These are phyloP conservation scores for Westerdykella sp. DNA, from an alignment of 2,329 filamentous ascomycete genomes.

Conservation along the genomic window DNA sequence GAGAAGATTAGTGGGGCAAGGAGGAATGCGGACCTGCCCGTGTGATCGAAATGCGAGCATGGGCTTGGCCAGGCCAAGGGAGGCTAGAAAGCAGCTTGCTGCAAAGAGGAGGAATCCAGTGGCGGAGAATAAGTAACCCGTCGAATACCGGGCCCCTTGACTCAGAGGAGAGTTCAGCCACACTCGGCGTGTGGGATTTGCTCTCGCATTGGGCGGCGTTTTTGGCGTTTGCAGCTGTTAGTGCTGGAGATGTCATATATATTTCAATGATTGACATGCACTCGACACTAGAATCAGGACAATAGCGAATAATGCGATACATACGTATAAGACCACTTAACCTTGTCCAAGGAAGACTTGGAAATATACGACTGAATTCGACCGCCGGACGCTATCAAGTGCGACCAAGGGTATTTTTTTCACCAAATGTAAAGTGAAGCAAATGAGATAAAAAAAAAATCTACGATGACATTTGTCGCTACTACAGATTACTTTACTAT, in stretches of 20 bases:
- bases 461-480: too few relatives aligned
- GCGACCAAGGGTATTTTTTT: too few relatives aligned
- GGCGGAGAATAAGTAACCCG: not conserved
- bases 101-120: not conserved
- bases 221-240: too few relatives aligned
- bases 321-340: not conserved
- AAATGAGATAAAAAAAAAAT: too few relatives aligned
- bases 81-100: not conserved
- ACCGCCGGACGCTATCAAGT: too few relatives aligned
- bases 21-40: slow-evolving; percentile 70
- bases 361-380: not conserved
- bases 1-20: slow-evolving; percentile 61
- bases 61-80: not conserved
- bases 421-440: too few relatives aligned
- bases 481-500: too few relatives aligned
- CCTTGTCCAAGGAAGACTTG: not conserved
- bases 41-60: slow-evolving; percentile 43
- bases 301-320: not conserved
- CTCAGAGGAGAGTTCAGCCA: not conserved
- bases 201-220: too few relatives aligned
- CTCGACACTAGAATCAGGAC: too few relatives aligned
- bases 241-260: too few relatives aligned
- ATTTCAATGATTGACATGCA: too few relatives aligned
- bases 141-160: not conserved
- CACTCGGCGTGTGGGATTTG: not conserved